phyloP scores from a whole-genome alignment of 1,284 basidiomycete genomes.

The Naganishia sp. region DNA sequence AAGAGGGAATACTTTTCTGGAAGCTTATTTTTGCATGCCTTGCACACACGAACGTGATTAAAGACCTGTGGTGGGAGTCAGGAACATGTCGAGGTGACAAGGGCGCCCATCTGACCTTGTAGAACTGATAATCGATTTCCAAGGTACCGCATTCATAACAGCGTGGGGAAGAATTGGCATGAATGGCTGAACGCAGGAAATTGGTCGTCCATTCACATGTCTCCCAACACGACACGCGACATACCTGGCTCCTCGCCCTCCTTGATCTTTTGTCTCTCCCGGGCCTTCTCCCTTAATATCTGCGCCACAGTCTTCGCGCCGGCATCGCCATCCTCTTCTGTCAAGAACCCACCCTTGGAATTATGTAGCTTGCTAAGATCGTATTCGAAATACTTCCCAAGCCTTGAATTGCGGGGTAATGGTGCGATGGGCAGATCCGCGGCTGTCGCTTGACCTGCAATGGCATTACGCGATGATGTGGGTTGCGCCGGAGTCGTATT shows the following conservation, averaged over 20 bases:
- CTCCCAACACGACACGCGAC: constrained; percentile 15
- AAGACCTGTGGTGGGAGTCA: constrained; percentile 61
- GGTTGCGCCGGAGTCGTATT: constrained; percentile 43
- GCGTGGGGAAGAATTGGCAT: constrained; percentile 70
- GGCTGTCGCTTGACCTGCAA: constrained; percentile 36
- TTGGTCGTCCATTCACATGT: constrained; percentile 64
- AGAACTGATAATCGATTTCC: constrained; percentile 79
- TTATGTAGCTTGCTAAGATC: constrained; percentile 93
- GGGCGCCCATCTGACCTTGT: constrained; percentile 51
- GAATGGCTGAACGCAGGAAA: constrained; percentile 51
- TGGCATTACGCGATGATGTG: constrained; percentile 46
- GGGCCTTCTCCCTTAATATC: constrained; percentile 67
- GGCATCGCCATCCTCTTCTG: constrained; percentile 60
- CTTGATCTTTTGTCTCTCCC: constrained; percentile 66
- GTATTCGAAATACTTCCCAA: constrained; percentile 85
- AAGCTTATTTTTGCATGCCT: constrained; percentile 80
- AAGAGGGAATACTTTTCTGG: constrained; percentile 92
- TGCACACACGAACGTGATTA: constrained; percentile 74
- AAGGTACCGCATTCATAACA: constrained; percentile 79
- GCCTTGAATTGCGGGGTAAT: constrained; percentile 47
- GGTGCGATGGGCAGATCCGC: constrained; percentile 36
- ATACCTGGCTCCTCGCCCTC: constrained; percentile 70
- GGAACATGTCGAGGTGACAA: background rate
- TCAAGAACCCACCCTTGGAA: constrained; percentile 82
- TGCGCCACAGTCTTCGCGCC: constrained; percentile 64